Evolutionary conservation across 768 basidiomycete species (phyloP), one percentile per base, ranked within the genome.

Genomic region (Rhodotorula sphaerocarpa): DNA sequence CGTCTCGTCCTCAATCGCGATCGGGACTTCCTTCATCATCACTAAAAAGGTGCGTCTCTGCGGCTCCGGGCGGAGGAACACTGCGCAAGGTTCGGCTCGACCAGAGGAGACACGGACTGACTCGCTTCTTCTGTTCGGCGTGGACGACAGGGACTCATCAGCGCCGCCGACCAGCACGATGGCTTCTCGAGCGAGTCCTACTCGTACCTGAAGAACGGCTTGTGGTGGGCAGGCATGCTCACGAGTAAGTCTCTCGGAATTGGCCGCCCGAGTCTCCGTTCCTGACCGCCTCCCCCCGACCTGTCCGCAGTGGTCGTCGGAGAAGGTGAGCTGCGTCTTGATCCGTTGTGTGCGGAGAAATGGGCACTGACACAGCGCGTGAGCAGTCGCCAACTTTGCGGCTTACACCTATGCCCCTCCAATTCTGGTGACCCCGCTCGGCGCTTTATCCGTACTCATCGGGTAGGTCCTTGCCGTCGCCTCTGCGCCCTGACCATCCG

Each of bases 391-490:
- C 50, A 80, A 80, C 77, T 97, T 97, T 76, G 90, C 92, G 11
- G 93, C 93, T 12, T 96, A 96, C 74, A 88, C 90, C 1, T 99
- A 96, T 71, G 95, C 95, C 3, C 95, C 93, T 64, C 89, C 95
- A 70, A 92, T 96, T 73, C 80, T 99, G 59, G 91, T 99, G n/a
- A 96, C 93, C 1, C 95, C 95, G 1, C 77, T 99, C n/a, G 95
- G 95, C 57, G 91, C 93, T 27, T 79, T 95, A 46, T 92, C 89
- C 74, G 95, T 99, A 18, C 81, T 99, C 66, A 88, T 99, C 63
- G 95, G 93, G 92, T 93, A 71, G 63, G 85, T 77, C 16, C 21
- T 31, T 54, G 11, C 25, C 18, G 52, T 7, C 39, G 44, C 18
- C 45, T 56, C 62, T 57, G 66, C 4, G 2, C 23, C 20, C 54